A percentile compares a stretch with the other conserved stretches of the same genome.
phyloP scores from a whole-genome alignment of 2,329 filamentous ascomycete genomes.

The Ophiocordyceps camponoti-saundersi region DNA sequence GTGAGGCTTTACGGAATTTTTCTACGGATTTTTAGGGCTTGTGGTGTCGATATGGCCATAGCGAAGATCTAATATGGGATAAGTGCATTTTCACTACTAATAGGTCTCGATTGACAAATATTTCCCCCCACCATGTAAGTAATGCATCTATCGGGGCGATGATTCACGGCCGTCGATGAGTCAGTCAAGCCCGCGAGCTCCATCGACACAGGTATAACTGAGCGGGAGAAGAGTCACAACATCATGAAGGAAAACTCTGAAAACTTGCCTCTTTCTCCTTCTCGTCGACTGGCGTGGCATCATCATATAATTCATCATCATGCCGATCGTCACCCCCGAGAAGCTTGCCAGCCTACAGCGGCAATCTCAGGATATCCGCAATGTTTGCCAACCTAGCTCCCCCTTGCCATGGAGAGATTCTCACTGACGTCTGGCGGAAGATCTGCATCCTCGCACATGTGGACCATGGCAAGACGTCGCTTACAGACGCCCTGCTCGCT shows the following conservation, averaged over 20 bases:
- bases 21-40: constrained; percentile 17
- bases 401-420: too few species aligned
- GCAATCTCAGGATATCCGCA: constrained; percentile 76
- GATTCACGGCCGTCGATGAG: neutral
- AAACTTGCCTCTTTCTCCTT: neutral
- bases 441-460: constrained; percentile 95
- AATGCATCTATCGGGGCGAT: neutral
- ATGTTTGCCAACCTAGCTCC: constrained; percentile 39
- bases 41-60: constrained; percentile 15
- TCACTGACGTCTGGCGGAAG: constrained; percentile 20
- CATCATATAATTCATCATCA: constrained; percentile 21
- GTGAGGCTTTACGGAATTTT: constrained; percentile 2
- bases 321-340: constrained; percentile 85
- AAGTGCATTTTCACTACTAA: constrained; percentile 6
- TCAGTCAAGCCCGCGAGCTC: neutral
- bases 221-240: neutral
- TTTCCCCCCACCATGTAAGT: neutral
- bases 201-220: neutral
- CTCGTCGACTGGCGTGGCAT: neutral
- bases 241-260: neutral
- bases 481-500: constrained; percentile 88
- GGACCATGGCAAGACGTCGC: constrained; percentile 95
- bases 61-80: constrained; percentile 5
- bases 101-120: constrained; percentile 1
- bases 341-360: constrained; percentile 82